These are phyloP conservation scores for peach (Prunus persica) DNA, from an alignment of 306 rosid species.

Conservation along the genomic window DNA sequence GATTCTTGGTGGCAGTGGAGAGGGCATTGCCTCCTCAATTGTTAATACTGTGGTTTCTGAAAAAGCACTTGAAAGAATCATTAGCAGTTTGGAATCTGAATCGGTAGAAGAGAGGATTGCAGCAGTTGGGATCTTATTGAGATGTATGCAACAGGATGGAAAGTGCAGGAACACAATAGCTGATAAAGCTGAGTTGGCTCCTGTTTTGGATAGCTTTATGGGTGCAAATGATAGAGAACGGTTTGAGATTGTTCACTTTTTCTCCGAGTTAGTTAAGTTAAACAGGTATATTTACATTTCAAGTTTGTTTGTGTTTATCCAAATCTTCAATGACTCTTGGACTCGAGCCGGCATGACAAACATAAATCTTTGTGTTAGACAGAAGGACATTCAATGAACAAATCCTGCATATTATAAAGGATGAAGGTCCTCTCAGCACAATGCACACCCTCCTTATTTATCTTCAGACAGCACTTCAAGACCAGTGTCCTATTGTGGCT, in stretches of 20 bases:
- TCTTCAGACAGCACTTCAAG: constrained; percentile 67
- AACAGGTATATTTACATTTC: constrained; percentile 49
- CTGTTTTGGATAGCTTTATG: constrained; percentile 60
- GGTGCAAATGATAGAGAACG: constrained; percentile 53
- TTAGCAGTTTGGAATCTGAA: constrained; percentile 60
- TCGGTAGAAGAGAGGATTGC: constrained; percentile 65
- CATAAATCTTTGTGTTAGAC: constrained; percentile 25
- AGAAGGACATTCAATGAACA: constrained; percentile 78
- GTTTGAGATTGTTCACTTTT: constrained; percentile 58
- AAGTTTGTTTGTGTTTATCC: constrained; percentile 1
- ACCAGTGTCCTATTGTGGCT: constrained; percentile 76
- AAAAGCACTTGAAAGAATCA: constrained; percentile 45
- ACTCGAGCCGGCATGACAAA: constrained; percentile 3
- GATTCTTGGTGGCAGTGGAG: constrained; percentile 52
- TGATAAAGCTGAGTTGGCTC: constrained; percentile 65
- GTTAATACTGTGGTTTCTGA: constrained; percentile 41
- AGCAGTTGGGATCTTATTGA: constrained; percentile 65
- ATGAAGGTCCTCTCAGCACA: constrained; percentile 78
- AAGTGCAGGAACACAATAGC: constrained; percentile 68
- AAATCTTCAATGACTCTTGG: constrained; percentile 13
- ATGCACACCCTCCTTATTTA: constrained; percentile 80
- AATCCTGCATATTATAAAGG: constrained; percentile 75
- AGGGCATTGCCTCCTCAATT: constrained; percentile 41
- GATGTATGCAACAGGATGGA: constrained; percentile 80
- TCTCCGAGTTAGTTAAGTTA: constrained; percentile 71